These are phyloP conservation scores for Jaenimonas drosophilae DNA, from an alignment of 208 protist genomes.

Conservation along the genomic window DNA sequence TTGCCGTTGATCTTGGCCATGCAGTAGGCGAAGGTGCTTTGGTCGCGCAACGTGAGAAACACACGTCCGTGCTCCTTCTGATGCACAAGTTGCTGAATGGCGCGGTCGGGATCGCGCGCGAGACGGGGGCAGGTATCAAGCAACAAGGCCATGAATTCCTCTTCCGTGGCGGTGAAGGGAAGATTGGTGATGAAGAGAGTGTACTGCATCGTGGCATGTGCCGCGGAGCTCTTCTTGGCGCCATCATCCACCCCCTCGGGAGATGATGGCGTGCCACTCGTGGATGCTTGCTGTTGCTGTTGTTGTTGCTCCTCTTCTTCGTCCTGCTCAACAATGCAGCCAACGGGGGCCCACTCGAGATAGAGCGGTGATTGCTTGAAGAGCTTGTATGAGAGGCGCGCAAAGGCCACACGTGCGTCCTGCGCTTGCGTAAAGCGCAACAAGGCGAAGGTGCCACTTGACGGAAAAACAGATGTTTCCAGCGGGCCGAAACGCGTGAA, in stretches of 20 bases:
- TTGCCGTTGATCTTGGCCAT: constrained; percentile 43
- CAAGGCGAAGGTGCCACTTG: constrained; percentile 48
- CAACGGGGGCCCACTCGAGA: constrained; percentile 97
- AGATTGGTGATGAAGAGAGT: constrained; percentile 88
- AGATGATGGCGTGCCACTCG: neutral
- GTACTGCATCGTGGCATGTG: constrained; percentile 18
- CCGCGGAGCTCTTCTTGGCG: constrained; percentile 2
- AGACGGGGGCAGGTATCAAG: constrained; percentile 80
- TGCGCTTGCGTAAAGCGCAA: constrained; percentile 69
- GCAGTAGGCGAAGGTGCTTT: constrained; percentile 45
- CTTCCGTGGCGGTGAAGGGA: constrained; percentile 63
- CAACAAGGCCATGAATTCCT: constrained; percentile 62
- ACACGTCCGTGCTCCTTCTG: constrained; percentile 93
- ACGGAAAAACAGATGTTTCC: constrained; percentile 62
- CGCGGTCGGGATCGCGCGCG: constrained; percentile 90
- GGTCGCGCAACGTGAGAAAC: constrained; percentile 78
- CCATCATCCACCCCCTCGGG: constrained; percentile 7
- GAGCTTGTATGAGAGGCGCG: constrained; percentile 91
- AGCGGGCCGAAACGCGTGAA: constrained; percentile 63
- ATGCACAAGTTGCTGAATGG: constrained; percentile 73
- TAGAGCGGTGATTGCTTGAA: constrained; percentile 93
- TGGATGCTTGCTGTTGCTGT: neutral
- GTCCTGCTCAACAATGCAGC: constrained; percentile 51
- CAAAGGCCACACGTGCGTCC: constrained; percentile 91
- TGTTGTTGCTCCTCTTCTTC: constrained; percentile 4